These are phyloP conservation scores for Exobasidium cylindrosporum DNA, from an alignment of 1,284 basidiomycete genomes.

Conservation along the genomic window DNA sequence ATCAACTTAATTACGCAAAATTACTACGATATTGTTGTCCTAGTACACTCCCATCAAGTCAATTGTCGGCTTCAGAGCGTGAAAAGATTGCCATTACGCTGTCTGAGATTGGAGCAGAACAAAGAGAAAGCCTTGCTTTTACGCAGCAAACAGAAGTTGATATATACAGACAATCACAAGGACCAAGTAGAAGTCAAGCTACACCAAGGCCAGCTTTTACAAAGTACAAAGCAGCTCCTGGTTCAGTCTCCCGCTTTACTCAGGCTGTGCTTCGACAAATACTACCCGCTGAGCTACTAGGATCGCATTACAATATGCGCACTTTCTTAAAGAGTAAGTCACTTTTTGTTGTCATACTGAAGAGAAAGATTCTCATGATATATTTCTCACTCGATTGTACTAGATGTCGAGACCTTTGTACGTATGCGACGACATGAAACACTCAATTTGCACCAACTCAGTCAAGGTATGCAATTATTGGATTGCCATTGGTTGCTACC, in stretches of 20 bases:
- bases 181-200: not conserved
- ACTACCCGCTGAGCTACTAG: constrained; percentile 76
- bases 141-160: not conserved
- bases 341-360: not conserved
- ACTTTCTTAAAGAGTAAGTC: constrained; percentile 65
- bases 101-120: constrained; percentile 14
- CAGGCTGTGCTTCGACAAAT: constrained; percentile 65
- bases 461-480: constrained; percentile 73
- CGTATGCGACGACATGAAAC: constrained; percentile 75
- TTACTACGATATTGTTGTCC: constrained; percentile 69
- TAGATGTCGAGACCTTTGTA: constrained; percentile 73
- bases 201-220: constrained; percentile 8
- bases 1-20: constrained; percentile 68
- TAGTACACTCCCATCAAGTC: constrained; percentile 63
- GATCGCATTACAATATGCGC: constrained; percentile 69
- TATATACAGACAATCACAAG: not conserved
- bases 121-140: not conserved
- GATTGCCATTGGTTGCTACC: constrained; percentile 79
- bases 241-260: constrained; percentile 60
- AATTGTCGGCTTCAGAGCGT: constrained; percentile 55
- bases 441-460: constrained; percentile 71
- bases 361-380: not conserved
- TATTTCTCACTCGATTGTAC: not conserved
- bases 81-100: constrained; percentile 70
- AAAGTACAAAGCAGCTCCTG: constrained; percentile 54